A percentile compares a stretch with the other conserved stretches of the same genome.
phyloP scores from a whole-genome alignment of 164 flowering plant genomes.

The Magnolia kwangsiensis region DNA sequence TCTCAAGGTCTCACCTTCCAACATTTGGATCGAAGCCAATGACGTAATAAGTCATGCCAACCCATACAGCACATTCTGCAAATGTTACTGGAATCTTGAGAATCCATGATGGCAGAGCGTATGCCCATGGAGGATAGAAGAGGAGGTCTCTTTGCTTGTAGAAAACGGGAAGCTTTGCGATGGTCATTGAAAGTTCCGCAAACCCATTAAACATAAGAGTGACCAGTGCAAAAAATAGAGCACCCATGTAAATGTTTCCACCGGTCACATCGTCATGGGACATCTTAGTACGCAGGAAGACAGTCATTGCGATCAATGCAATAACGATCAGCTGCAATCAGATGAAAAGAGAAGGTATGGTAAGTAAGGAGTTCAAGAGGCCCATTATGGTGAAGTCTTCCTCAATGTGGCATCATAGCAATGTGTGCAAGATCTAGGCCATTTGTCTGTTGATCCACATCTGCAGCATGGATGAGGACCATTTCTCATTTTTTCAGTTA shows the following conservation, averaged over 20 bases:
- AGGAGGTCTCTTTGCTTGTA: slow-evolving; percentile 61
- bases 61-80: slow-evolving; percentile 36
- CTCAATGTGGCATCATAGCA: no score
- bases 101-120: slow-evolving; percentile 39
- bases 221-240: slow-evolving; percentile 31
- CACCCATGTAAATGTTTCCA: slow-evolving; percentile 41
- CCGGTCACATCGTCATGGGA: slow-evolving; percentile 21
- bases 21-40: slow-evolving; percentile 43
- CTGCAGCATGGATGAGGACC: no score
- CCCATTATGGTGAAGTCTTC: not conserved
- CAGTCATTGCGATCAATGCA: slow-evolving; percentile 31
- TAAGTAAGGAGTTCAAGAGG: not conserved
- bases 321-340: slow-evolving; percentile 28
- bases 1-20: slow-evolving; percentile 23
- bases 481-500: no score
- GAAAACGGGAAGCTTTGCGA: slow-evolving; percentile 50
- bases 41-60: slow-evolving; percentile 34
- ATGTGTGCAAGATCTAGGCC: not conserved
- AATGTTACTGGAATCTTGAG: slow-evolving; percentile 38
- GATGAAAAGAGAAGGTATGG: not conserved
- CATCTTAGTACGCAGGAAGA: slow-evolving; percentile 35
- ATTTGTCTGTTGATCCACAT: not conserved
- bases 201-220: slow-evolving; percentile 37
- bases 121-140: slow-evolving; percentile 63
- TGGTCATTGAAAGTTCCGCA: slow-evolving; percentile 40